Percentiles rank a stretch among this genome's conserved stretches.
Conservation (phyloP, 257 asterid genomes). For the Rauvolfia tetraphylla region DNA sequence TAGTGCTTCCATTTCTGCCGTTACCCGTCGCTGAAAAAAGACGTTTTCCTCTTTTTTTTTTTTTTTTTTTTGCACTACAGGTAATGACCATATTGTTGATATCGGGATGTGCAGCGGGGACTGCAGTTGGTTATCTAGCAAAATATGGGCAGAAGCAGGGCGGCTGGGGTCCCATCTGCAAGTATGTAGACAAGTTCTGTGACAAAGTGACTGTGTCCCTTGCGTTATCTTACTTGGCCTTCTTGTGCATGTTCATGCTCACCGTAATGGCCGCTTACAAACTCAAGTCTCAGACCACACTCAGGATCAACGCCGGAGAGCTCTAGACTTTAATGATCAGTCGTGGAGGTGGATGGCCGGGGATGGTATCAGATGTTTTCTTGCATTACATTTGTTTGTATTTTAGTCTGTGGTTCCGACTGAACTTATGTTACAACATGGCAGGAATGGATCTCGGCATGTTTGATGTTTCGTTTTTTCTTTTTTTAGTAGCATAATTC, state of each 20-base stretch:
- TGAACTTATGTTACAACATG: background rate
- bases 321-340: background rate
- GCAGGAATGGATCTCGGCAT: background rate
- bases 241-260: slow-evolving; percentile 11
- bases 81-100: slow-evolving; percentile 11
- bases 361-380: background rate
- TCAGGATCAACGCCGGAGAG: slow-evolving; percentile 3
- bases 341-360: background rate
- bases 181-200: slow-evolving; percentile 11
- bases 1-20: background rate
- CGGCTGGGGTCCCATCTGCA: slow-evolving; percentile 10
- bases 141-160: slow-evolving; percentile 19
- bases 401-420: background rate
- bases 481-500: background rate
- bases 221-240: slow-evolving; percentile 12
- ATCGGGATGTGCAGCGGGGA: slow-evolving; percentile 18
- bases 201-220: background rate
- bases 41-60: too few species aligned
- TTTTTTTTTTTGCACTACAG: background rate
- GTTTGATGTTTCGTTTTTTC: background rate
- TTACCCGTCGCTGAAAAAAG: background rate
- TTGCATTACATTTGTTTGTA: background rate
- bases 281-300: slow-evolving; percentile 18
- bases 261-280: slow-evolving; percentile 15
- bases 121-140: slow-evolving; percentile 17